phyloP scores from a whole-genome alignment of 108 stramenopile species.

The Conticribra weissflogii region DNA sequence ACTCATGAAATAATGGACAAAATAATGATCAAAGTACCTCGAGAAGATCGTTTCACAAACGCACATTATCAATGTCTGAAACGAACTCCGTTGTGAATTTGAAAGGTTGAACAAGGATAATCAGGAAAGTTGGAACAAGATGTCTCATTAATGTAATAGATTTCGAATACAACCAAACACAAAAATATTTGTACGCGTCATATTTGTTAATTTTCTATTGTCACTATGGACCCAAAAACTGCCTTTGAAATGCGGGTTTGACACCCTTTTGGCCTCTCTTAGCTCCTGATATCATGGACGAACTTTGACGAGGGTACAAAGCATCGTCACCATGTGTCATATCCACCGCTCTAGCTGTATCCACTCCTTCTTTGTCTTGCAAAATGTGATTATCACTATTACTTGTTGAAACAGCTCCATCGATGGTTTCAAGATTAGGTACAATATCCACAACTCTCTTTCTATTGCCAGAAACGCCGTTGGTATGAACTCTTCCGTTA shows the following conservation, averaged over 20 bases:
- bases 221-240: slow-evolving; percentile 16
- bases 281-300: slow-evolving; percentile 7
- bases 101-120: too few species aligned
- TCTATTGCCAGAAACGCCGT: not conserved
- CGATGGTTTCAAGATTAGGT: not conserved
- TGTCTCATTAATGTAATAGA: too few species aligned
- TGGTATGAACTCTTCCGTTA: not conserved
- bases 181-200: too few species aligned
- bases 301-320: not conserved
- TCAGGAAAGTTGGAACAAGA: too few species aligned
- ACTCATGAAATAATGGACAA: too few species aligned
- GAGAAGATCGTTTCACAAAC: too few species aligned
- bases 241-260: slow-evolving; percentile 51
- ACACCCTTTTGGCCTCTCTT: slow-evolving; percentile 10
- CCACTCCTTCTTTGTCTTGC: not conserved
- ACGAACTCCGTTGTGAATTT: too few species aligned
- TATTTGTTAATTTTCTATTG: too few species aligned
- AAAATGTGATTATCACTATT: too few species aligned
- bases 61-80: too few species aligned
- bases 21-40: too few species aligned
- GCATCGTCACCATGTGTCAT: not conserved
- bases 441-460: slow-evolving; percentile 2
- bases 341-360: not conserved
- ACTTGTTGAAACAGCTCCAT: not conserved
- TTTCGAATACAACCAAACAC: too few species aligned